Base-by-base conservation (phyloP, 2,329 filamentous ascomycete species). In the Neurospora crassa region DNA sequence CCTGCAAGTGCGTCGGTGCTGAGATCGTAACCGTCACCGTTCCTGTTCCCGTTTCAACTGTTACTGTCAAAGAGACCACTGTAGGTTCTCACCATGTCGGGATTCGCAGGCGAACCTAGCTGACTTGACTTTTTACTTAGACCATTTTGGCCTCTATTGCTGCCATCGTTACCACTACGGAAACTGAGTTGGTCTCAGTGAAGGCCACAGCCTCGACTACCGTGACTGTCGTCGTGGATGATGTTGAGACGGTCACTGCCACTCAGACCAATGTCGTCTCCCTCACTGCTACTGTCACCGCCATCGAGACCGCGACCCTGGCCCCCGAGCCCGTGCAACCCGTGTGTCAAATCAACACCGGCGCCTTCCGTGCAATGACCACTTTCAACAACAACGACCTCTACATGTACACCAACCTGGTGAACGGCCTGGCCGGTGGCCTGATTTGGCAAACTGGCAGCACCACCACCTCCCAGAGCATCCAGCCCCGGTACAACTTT, bases 261-360 rank as follows among this genome's bases (percentile, higher is more conserved):
- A 63, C 53, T 63, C 53, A 34, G 29, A 63, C 53, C 5, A 16
- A 63, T 63, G 29, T 63, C 8, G 53, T 63, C 24, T 63, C 24
- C 14, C 14, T 63, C 24, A 63, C 53, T 63, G 47, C 40, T 34
- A 68, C 34, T 71, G 69, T 59, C 63, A 34, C 70, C 69, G 47
- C 67, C 53, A 71, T 70, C 69, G 40, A 40, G 68, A 70, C 45
- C 67, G 43, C 43, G 20, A 68, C 40, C 69, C 67, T 18, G 42
- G 71, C 40, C 67, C 70, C 29, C 43, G 70, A 63, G 53, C 53
- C 53, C 29, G 53, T 63, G 24, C 53, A 63, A 18, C 53, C 53
- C 29, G 7, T 11, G 3, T 63, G 53, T 18, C 14, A 2, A 63
- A 63, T 8, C 43, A 69, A 63, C 43, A 42, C 68, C 14, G 43